phyloP scores from a whole-genome alignment of 208 protist genomes.

The Trypanosoma cruzi region DNA sequence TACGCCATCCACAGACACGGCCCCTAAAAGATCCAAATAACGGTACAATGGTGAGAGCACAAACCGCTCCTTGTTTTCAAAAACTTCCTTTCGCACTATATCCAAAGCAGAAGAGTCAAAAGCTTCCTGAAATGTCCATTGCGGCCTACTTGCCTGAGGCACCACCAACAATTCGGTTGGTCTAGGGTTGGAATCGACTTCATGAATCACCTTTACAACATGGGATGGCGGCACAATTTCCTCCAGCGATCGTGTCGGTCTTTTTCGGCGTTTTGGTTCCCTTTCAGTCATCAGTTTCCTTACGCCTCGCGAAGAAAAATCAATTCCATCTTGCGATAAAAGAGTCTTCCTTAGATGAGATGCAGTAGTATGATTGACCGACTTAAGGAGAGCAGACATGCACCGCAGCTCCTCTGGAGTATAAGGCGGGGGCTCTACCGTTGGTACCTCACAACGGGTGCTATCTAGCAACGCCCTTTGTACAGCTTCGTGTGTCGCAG shows the following conservation, averaged over 20 bases:
- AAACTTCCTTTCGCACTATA: constrained; percentile 67
- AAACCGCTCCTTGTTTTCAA: constrained; percentile 54
- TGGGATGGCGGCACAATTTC: not conserved
- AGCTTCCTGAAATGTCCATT: constrained; percentile 35
- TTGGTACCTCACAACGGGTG: not conserved
- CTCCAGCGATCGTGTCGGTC: not conserved
- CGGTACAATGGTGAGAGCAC: constrained; percentile 72
- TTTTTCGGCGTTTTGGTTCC: constrained; percentile 32
- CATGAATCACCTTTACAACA: not conserved
- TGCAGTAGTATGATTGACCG: constrained; percentile 41
- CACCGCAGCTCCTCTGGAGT: constrained; percentile 50
- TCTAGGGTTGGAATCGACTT: not conserved
- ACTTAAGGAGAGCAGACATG: constrained; percentile 51
- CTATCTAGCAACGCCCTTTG: constrained; percentile 10
- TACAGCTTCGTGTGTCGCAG: constrained; percentile 9
- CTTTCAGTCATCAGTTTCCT: constrained; percentile 5
- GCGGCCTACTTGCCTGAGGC: not conserved
- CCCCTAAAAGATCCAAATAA: constrained; percentile 76
- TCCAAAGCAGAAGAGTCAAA: constrained; percentile 48
- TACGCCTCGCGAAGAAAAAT: constrained; percentile 24
- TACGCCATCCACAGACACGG: constrained; percentile 58
- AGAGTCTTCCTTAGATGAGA: constrained; percentile 30
- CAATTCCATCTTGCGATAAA: constrained; percentile 30
- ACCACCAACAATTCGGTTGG: not conserved
- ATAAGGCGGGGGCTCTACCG: constrained; percentile 18